Conservation (phyloP, 768 basidiomycete species). For the Pleurotus cornucopiae region DNA sequence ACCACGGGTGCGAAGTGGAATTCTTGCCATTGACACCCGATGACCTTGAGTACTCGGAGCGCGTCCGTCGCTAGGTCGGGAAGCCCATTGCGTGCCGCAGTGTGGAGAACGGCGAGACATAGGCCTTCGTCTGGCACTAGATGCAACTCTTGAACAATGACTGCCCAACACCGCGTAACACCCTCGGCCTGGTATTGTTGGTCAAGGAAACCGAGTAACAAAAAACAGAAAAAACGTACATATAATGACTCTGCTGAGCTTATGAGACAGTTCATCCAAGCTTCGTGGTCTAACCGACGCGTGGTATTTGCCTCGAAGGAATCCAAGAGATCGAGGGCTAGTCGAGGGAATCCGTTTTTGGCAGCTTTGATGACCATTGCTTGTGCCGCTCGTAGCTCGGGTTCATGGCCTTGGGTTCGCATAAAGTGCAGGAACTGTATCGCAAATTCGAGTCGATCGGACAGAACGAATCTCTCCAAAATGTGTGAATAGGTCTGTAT, state of each 20-base stretch:
- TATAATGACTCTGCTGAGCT: constrained; percentile 62
- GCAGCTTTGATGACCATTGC: constrained; percentile 52
- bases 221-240: constrained; percentile 39
- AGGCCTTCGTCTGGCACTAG: constrained; percentile 72
- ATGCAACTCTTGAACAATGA: constrained; percentile 44
- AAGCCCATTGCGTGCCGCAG: constrained; percentile 70
- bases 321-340: constrained; percentile 69
- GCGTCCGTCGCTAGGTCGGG: constrained; percentile 67
- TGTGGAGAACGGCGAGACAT: constrained; percentile 63
- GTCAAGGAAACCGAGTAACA: neutral
- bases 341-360: constrained; percentile 46
- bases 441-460: constrained; percentile 61
- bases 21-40: constrained; percentile 52
- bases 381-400: constrained; percentile 45
- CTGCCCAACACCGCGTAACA: constrained; percentile 57
- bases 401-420: constrained; percentile 44
- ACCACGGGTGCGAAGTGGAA: constrained; percentile 76
- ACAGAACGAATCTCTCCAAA: constrained; percentile 39
- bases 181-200: constrained; percentile 54
- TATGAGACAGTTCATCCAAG: constrained; percentile 67
- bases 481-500: constrained; percentile 49
- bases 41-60: constrained; percentile 47
- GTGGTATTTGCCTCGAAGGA: constrained; percentile 54
- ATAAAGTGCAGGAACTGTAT: constrained; percentile 60
- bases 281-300: constrained; percentile 44